A percentile compares a stretch with the other conserved stretches of the same genome.
phyloP scores from a whole-genome alignment of 2,329 filamentous ascomycete species.

The Chrysosporium keratinophilum region DNA sequence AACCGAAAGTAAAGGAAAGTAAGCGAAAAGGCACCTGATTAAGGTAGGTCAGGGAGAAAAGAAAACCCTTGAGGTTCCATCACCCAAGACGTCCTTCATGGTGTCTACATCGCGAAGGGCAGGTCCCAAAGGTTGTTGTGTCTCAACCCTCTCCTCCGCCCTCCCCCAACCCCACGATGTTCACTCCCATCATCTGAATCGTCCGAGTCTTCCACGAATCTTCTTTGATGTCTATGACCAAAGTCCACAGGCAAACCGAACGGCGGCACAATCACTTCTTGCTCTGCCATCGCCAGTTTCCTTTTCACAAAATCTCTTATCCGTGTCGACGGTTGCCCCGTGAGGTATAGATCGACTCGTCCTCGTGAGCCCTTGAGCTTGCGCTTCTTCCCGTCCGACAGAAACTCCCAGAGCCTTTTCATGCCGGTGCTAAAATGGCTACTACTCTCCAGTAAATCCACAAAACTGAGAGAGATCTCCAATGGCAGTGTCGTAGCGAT shows the following conservation, averaged over 20 bases:
- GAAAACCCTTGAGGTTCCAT: neutral
- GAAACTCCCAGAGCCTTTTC: neutral
- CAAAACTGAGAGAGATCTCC: neutral
- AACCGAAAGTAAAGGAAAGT: too few relatives aligned
- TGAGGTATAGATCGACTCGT: neutral
- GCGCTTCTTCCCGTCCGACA: neutral
- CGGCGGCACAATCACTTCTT: neutral
- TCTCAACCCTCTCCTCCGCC: neutral
- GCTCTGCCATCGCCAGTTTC: neutral
- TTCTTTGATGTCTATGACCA: neutral
- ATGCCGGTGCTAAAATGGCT: neutral
- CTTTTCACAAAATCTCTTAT: slow-evolving; percentile 2
- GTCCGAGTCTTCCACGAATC: neutral
- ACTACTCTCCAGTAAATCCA: neutral
- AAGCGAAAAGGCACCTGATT: too few relatives aligned
- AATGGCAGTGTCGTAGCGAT: neutral
- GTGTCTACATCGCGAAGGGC: neutral
- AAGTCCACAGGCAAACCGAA: neutral
- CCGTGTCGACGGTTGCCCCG: neutral
- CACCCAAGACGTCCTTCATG: neutral
- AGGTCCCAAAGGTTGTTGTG: neutral
- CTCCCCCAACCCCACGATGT: neutral
- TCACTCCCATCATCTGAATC: slow-evolving; percentile 4
- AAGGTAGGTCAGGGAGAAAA: too few relatives aligned
- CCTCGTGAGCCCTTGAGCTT: neutral